A percentile compares a stretch with the other conserved stretches of the same genome.
Evolutionary conservation across 768 basidiomycete species (phyloP).

Genomic region (Pisolithus albus): DNA sequence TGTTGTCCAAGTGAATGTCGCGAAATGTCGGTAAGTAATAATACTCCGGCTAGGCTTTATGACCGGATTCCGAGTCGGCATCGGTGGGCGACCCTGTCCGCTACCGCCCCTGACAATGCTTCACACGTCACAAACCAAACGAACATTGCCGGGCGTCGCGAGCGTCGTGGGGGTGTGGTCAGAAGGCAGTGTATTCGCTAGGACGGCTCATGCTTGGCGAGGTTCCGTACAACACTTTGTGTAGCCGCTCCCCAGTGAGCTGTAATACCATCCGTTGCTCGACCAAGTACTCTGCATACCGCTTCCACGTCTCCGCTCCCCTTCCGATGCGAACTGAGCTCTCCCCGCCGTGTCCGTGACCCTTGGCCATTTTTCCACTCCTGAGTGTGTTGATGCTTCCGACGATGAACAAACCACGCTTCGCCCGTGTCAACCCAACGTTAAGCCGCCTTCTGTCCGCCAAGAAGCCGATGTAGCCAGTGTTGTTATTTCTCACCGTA

Average conservation of each 20-base stretch:
- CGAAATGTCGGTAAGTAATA: background rate
- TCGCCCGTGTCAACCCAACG: conserved; percentile 86
- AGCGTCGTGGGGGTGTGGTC: background rate
- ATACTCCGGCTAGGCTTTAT: background rate
- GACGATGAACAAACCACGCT: conserved; percentile 75
- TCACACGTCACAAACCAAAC: background rate
- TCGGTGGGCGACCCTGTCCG: background rate
- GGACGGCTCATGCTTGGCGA: background rate
- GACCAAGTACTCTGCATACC: conserved; percentile 52
- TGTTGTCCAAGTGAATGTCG: background rate
- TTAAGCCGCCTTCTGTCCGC: conserved; percentile 82
- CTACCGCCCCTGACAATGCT: background rate
- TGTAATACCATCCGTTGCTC: conserved; percentile 47
- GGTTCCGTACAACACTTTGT: conserved; percentile 27
- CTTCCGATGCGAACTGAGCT: conserved; percentile 25
- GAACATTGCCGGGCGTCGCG: background rate
- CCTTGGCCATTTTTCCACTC: conserved; percentile 34
- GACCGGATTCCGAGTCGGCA: background rate
- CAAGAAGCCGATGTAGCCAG: conserved; percentile 80
- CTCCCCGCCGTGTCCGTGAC: conserved; percentile 12
- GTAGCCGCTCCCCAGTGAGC: conserved; percentile 38
- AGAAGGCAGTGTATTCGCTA: background rate
- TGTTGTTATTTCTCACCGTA: conserved; percentile 76
- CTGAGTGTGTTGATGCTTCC: conserved; percentile 65
- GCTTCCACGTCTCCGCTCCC: conserved; percentile 51